These are phyloP conservation scores for Coelastrella sp. DNA, from an alignment of 139 green algal species.

Conservation along the genomic window DNA sequence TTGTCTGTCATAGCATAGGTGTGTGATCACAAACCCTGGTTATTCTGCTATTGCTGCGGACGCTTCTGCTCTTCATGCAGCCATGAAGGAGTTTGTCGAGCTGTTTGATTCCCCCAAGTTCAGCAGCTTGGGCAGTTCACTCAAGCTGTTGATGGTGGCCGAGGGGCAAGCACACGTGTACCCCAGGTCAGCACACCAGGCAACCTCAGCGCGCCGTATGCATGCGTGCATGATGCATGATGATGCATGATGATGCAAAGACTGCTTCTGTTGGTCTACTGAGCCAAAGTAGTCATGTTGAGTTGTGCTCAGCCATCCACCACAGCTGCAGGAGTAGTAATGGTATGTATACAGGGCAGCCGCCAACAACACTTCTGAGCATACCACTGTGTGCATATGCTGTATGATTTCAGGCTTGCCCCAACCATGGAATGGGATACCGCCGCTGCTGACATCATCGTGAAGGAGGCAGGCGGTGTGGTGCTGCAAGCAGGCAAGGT, in stretches of 20 bases:
- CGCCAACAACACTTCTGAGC: neutral
- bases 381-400: neutral
- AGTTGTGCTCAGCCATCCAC: neutral
- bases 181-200: constrained; percentile 58
- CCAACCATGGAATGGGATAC: constrained; percentile 88
- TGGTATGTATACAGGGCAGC: no score
- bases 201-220: no score
- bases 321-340: no score
- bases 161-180: constrained; percentile 88
- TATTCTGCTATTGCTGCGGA: neutral
- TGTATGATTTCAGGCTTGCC: constrained; percentile 43
- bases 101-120: constrained; percentile 77
- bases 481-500: constrained; percentile 84
- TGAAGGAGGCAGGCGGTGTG: constrained; percentile 84
- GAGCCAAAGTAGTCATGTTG: neutral
- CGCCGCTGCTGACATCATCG: constrained; percentile 86
- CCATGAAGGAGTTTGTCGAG: constrained; percentile 79
- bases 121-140: constrained; percentile 76
- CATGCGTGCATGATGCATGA: neutral
- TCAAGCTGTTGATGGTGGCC: constrained; percentile 92
- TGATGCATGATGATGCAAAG: neutral
- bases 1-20: neutral
- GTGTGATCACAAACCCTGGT: no score
- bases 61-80: constrained; percentile 40
- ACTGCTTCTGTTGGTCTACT: neutral